Conservation (phyloP, 176 grass and related monocot species). For the Chrysopogon serrulatus region DNA sequence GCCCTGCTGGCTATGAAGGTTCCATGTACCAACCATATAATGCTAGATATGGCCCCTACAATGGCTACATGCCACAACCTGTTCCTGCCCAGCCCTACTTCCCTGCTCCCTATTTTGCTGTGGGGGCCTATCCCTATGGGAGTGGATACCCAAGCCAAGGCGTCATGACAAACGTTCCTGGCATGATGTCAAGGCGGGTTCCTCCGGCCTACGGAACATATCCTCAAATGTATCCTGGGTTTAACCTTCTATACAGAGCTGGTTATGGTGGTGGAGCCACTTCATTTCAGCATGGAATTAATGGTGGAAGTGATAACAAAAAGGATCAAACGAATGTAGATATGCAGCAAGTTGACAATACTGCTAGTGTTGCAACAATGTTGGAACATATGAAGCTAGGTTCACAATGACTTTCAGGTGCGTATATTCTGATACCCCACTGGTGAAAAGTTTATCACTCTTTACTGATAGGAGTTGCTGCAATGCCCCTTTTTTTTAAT, state of each 20-base stretch:
- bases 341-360: constrained; percentile 31
- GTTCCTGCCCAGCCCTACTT: constrained; percentile 14
- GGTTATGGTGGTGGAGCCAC: constrained; percentile 32
- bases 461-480: background rate
- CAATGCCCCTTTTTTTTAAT: background rate
- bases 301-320: constrained; percentile 34
- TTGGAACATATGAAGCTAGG: constrained; percentile 67
- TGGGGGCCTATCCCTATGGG: constrained; percentile 34
- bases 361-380: constrained; percentile 27
- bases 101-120: constrained; percentile 15
- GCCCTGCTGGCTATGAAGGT: constrained; percentile 19
- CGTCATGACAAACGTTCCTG: constrained; percentile 28
- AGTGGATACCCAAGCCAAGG: constrained; percentile 37
- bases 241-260: constrained; percentile 36
- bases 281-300: constrained; percentile 43
- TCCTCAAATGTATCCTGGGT: constrained; percentile 42
- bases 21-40: constrained; percentile 23
- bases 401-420: constrained; percentile 65
- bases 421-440: constrained; percentile 1
- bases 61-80: constrained; percentile 39
- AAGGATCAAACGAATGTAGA: constrained; percentile 31
- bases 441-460: background rate
- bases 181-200: constrained; percentile 38
- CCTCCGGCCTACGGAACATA: constrained; percentile 30
- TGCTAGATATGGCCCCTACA: constrained; percentile 27